Evolutionary conservation across 805 yeast genomes (phyloP), one percentile per base, ranked within the genome.

Genomic region (Barnettozyma pratensis): DNA sequence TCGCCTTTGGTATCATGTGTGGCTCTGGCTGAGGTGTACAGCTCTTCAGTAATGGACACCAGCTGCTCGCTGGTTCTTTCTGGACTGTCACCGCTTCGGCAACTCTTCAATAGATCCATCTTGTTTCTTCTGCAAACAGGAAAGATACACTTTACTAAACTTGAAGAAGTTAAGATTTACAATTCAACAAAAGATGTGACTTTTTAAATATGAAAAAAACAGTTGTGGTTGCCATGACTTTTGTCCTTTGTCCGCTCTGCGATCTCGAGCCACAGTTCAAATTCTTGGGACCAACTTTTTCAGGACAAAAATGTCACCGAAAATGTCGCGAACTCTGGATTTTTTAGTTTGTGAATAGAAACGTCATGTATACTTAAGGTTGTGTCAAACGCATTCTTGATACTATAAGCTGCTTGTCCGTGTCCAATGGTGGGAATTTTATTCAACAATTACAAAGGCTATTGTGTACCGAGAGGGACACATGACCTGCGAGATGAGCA

Each of bases 381-480:
- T 8, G 14, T 10, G 31, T 12, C 11, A 14, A 28, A 27, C 19
- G 19, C 19, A 19, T 19, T 19, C 3, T 19, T 19, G 19, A 19
- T 19, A 19, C 19, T 19, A 19, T 30, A 6, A 4, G 28, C 8
- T 30, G 27, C 11, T 11, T 31, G 34, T 31, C 34, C 11, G 34
- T 31, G 19, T 31, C 34, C 34, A 3, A 54, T 56, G 60, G 38
- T 50, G 25, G 42, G 47, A 4, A 56, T 60, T 1, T 31, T 54
- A 1, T 59, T 44, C 44, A 51, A 54, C 31, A 48, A 47, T 43
- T 59, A 48, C 50, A 61, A 61, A 28, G 65, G 65, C 4, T 61
- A 55, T 40, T 52, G 56, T 12, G 26, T 57, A 9, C 55, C 60
- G 4, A 47, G 44, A 14, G 26, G 51, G 25, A 44, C 39, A 6